Evolutionary conservation across 2,329 filamentous ascomycete genomes (phyloP).

Genomic region (Pseudogymnoascus destructans): DNA sequence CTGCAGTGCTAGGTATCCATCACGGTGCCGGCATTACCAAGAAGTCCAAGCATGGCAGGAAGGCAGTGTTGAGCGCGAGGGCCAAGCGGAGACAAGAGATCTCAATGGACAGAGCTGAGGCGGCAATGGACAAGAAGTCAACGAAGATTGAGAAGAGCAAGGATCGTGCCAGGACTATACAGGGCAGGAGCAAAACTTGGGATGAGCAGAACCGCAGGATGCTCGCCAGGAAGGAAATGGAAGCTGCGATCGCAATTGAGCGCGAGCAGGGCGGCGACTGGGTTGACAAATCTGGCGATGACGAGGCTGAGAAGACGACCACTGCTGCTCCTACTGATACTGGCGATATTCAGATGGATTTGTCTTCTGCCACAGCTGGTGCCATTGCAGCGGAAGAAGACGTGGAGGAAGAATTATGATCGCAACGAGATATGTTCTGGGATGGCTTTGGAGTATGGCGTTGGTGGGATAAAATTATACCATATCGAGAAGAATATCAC

Average conservation of each 20-base stretch:
- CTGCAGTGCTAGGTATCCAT: conserved; percentile 57
- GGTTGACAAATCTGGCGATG: conserved; percentile 5
- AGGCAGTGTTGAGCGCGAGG: conserved; percentile 40
- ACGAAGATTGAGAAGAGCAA: conserved; percentile 44
- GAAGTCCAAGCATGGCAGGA: conserved; percentile 46
- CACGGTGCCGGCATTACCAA: conserved; percentile 54
- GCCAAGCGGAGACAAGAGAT: conserved; percentile 44
- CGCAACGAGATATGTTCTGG: conserved; percentile 1
- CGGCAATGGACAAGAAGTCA: conserved; percentile 44
- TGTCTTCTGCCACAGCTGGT: background rate
- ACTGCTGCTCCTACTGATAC: background rate
- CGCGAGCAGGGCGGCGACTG: conserved; percentile 5
- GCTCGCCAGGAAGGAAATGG: conserved; percentile 18
- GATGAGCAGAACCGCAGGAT: conserved; percentile 41
- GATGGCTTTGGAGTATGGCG: background rate
- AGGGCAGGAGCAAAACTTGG: conserved; percentile 41
- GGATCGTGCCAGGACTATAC: conserved; percentile 33
- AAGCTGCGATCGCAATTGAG: conserved; percentile 11
- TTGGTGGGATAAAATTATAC: conserved; percentile 10
- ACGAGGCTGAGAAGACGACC: background rate
- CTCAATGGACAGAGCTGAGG: conserved; percentile 45
- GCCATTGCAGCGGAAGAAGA: background rate
- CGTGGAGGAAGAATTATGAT: conserved; percentile 2
- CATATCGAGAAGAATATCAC: conserved; percentile 9
- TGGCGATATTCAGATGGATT: background rate